Evolutionary conservation across 768 basidiomycete species (phyloP).

Genomic region (Coprinopsis sp.): DNA sequence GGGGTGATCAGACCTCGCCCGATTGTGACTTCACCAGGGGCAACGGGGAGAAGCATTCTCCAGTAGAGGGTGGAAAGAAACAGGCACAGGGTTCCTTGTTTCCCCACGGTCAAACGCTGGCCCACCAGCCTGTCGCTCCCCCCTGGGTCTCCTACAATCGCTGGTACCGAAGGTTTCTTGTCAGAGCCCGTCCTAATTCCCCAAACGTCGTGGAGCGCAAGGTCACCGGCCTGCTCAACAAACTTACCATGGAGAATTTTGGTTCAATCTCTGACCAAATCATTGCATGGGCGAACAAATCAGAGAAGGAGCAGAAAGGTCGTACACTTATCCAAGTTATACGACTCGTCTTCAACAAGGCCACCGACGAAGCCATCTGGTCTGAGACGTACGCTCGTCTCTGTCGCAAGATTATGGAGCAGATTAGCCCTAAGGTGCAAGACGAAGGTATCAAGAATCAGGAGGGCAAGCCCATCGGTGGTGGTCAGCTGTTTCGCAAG

Average conservation of each 20-base stretch:
- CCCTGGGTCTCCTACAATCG: slow-evolving; percentile 76
- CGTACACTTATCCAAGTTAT: slow-evolving; percentile 95
- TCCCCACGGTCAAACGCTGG: slow-evolving; percentile 28
- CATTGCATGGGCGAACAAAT: slow-evolving; percentile 92
- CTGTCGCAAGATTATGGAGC: slow-evolving; percentile 94
- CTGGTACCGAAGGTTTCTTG: slow-evolving; percentile 58
- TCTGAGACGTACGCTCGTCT: slow-evolving; percentile 97
- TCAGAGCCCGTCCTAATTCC: slow-evolving; percentile 53
- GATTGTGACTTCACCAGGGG: slow-evolving; percentile 66
- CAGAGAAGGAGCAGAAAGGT: slow-evolving; percentile 87
- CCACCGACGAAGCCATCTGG: slow-evolving; percentile 93
- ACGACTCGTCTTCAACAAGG: slow-evolving; percentile 94
- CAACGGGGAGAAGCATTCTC: slow-evolving; percentile 70
- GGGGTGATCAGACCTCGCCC: too few species aligned
- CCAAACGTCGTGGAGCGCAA: slow-evolving; percentile 89
- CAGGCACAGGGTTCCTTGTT: slow-evolving; percentile 29
- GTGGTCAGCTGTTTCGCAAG: slow-evolving; percentile 93
- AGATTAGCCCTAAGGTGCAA: slow-evolving; percentile 80
- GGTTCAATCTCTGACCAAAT: slow-evolving; percentile 95
- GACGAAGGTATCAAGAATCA: slow-evolving; percentile 80
- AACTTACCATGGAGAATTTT: slow-evolving; percentile 95
- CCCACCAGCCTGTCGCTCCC: slow-evolving; percentile 69
- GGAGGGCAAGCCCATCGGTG: slow-evolving; percentile 86
- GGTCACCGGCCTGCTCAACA: slow-evolving; percentile 89
- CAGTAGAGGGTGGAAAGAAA: slow-evolving; percentile 24